Conservation (phyloP, 225 moss, liverwort and hornwort species). For the Sphagnum tenellum region DNA sequence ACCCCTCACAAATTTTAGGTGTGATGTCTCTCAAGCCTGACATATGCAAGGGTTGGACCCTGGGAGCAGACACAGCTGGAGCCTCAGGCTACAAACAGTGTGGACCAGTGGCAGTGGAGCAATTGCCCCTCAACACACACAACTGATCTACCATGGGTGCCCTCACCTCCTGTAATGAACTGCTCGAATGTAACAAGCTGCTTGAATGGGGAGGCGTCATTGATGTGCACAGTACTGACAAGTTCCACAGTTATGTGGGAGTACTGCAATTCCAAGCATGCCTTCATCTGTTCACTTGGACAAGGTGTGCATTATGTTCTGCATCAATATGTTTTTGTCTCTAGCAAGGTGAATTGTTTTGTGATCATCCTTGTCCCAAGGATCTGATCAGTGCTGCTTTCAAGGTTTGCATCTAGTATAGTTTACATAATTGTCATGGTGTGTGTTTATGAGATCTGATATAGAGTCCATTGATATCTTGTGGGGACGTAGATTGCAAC, state of each 20-base stretch:
- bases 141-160: slow-evolving; percentile 38
- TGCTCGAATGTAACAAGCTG: slow-evolving; percentile 39
- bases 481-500: slow-evolving; percentile 9
- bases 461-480: no score
- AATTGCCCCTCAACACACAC: slow-evolving; percentile 27
- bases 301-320: slow-evolving; percentile 35
- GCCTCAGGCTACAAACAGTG: slow-evolving; percentile 22
- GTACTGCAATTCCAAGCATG: slow-evolving; percentile 39
- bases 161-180: slow-evolving; percentile 22
- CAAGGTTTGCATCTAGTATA: no score
- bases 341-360: not conserved
- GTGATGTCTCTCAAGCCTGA: no score
- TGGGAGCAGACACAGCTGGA: slow-evolving; percentile 13
- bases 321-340: not conserved
- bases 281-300: slow-evolving; percentile 64
- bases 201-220: slow-evolving; percentile 32
- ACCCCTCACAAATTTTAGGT: not conserved
- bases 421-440: no score
- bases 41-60: not conserved
- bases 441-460: no score
- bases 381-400: not conserved
- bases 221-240: slow-evolving; percentile 61
- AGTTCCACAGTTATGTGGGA: slow-evolving; percentile 63
- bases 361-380: not conserved
- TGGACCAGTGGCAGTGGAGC: slow-evolving; percentile 50